phyloP scores from a whole-genome alignment of 768 basidiomycete species.

The Tylopilus balloui region DNA sequence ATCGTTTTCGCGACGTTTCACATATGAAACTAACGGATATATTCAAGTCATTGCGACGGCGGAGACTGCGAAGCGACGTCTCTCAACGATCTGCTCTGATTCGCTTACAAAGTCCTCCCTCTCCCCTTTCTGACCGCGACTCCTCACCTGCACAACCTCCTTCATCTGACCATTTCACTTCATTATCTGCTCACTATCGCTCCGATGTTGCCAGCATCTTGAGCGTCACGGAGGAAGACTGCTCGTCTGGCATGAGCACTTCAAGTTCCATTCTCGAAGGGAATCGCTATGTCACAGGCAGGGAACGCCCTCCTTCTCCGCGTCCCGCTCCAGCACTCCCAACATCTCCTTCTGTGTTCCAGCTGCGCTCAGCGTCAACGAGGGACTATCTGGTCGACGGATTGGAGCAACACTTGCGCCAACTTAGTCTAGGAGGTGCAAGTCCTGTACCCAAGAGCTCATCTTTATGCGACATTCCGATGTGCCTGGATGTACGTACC shows the following conservation, averaged over 20 bases:
- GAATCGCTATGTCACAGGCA: neutral
- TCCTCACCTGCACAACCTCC: conserved; percentile 3
- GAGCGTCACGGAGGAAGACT: conserved; percentile 9
- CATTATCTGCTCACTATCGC: conserved; percentile 1
- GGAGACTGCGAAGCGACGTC: conserved; percentile 5
- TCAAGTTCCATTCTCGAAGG: neutral
- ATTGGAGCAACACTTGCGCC: conserved; percentile 19
- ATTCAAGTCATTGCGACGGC: conserved; percentile 20
- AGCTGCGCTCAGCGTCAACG: conserved; percentile 17
- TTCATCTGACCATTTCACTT: neutral
- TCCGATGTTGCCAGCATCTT: conserved; percentile 5
- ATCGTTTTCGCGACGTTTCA: conserved; percentile 17
- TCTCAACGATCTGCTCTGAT: conserved; percentile 4
- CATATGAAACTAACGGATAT: conserved; percentile 18
- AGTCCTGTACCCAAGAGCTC: neutral
- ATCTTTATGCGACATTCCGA: conserved; percentile 1
- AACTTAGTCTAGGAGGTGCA: conserved; percentile 14
- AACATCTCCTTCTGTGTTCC: conserved; percentile 19
- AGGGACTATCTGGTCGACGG: conserved; percentile 19
- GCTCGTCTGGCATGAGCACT: conserved; percentile 14
- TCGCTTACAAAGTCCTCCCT: conserved; percentile 2
- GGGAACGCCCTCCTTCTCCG: neutral
- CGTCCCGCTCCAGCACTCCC: conserved; percentile 2
- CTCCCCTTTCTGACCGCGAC: conserved; percentile 4
- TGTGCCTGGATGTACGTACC: neutral